Conservation (phyloP, 2,329 filamentous ascomycete genomes). For the Aspergillus pseudoglaucus region DNA sequence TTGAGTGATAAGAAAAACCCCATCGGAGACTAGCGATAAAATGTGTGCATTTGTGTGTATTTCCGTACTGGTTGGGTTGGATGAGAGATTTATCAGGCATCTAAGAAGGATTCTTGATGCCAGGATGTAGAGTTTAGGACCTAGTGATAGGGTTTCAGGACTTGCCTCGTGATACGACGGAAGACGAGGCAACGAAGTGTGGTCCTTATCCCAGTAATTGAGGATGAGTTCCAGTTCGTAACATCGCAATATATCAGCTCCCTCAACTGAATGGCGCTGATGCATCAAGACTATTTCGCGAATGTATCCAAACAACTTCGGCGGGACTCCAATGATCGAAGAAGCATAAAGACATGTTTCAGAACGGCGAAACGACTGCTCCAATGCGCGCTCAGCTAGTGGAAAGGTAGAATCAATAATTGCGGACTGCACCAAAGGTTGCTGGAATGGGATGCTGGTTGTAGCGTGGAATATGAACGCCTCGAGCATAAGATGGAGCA, state of each 20-base stretch:
- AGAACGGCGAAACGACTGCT: constrained; percentile 2
- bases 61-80: background rate
- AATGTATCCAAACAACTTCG: constrained; percentile 15
- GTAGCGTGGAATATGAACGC: constrained; percentile 22
- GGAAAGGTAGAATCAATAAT: constrained; percentile 15
- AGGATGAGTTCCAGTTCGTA: constrained; percentile 3
- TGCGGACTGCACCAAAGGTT: background rate
- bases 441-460: constrained; percentile 18
- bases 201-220: background rate
- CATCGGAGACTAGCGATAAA: constrained; percentile 7
- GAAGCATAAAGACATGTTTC: constrained; percentile 1
- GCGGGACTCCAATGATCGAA: constrained; percentile 16
- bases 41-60: background rate
- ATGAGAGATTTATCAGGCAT: constrained; percentile 1
- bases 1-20: constrained; percentile 6
- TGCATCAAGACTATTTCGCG: constrained; percentile 9
- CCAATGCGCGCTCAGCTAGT: constrained; percentile 8
- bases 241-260: background rate
- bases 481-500: constrained; percentile 14
- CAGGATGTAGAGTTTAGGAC: constrained; percentile 12
- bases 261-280: constrained; percentile 1
- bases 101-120: constrained; percentile 11
- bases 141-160: background rate
- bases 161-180: background rate
- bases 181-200: background rate